phyloP scores from a whole-genome alignment of 495 filamentous ascomycete species.

The Evernia prunastri region DNA sequence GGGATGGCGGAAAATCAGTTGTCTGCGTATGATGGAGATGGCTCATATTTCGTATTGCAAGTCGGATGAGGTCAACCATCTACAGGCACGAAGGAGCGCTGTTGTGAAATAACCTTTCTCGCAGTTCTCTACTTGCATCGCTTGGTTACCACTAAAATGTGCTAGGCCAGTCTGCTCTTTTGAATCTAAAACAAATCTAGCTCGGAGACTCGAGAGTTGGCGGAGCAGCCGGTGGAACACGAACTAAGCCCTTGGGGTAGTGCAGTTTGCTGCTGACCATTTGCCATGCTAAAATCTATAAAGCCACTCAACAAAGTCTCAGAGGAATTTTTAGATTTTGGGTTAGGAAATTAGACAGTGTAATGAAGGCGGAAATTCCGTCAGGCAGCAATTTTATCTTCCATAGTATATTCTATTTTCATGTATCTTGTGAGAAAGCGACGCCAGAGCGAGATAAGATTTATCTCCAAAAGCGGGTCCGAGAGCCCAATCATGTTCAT shows the following conservation, averaged over 20 bases:
- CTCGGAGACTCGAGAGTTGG: constrained; percentile 9
- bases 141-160: not conserved
- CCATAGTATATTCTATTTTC: not conserved
- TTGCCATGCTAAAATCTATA: too few relatives aligned
- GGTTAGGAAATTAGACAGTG: not conserved
- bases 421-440: not conserved
- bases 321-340: not conserved
- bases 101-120: not conserved
- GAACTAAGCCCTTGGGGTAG: not conserved
- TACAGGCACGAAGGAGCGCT: not conserved
- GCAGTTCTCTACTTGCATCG: constrained; percentile 9
- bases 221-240: constrained; percentile 7
- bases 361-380: not conserved
- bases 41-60: not conserved
- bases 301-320: not conserved
- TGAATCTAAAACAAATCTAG: constrained; percentile 2
- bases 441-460: not conserved
- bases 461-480: not conserved
- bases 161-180: constrained; percentile 1
- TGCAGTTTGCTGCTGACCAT: not conserved
- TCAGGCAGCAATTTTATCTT: not conserved
- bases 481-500: not conserved
- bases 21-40: not conserved
- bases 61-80: not conserved
- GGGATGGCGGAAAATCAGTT: not conserved